Evolutionary conservation across 805 yeast species (phyloP).

Genomic region (Allodekkera sacchari): DNA sequence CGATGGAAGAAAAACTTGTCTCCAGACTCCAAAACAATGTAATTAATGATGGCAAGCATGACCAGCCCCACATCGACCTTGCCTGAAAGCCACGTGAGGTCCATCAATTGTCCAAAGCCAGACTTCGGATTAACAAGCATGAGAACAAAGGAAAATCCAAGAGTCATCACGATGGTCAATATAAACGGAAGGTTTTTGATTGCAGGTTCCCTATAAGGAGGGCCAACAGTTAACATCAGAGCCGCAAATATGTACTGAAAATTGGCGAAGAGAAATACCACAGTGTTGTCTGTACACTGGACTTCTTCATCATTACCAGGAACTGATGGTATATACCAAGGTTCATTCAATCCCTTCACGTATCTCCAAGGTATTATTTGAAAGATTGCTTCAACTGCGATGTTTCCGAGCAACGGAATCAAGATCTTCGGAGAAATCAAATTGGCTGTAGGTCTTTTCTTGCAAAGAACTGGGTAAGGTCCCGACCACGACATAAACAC

Average conservation of each 20-base stretch:
- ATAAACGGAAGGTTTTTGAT: slow-evolving; percentile 64
- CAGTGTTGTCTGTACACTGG: slow-evolving; percentile 82
- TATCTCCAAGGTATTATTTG: slow-evolving; percentile 63
- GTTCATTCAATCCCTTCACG: slow-evolving; percentile 35
- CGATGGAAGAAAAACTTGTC: slow-evolving; percentile 34
- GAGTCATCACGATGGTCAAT: slow-evolving; percentile 44
- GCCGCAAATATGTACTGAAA: slow-evolving; percentile 87
- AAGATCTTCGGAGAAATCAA: slow-evolving; percentile 83
- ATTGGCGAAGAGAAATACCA: slow-evolving; percentile 70
- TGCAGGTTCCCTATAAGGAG: slow-evolving; percentile 83
- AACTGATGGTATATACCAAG: slow-evolving; percentile 76
- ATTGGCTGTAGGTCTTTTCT: slow-evolving; percentile 89
- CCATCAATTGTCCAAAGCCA: slow-evolving; percentile 61
- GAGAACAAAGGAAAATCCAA: slow-evolving; percentile 40
- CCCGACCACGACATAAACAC: slow-evolving; percentile 97
- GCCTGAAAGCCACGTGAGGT: slow-evolving; percentile 53
- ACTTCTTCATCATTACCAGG: slow-evolving; percentile 81
- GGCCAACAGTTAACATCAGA: slow-evolving; percentile 78
- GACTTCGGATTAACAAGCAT: slow-evolving; percentile 48
- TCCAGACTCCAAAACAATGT: slow-evolving; percentile 36
- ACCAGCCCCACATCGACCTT: slow-evolving; percentile 46
- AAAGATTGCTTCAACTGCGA: slow-evolving; percentile 50
- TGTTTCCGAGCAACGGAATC: slow-evolving; percentile 74
- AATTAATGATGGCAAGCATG: slow-evolving; percentile 39
- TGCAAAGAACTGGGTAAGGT: slow-evolving; percentile 52